Evolutionary conservation across 2,329 filamentous ascomycete genomes (phyloP).

Genomic region (Paecilomyces fulvus): DNA sequence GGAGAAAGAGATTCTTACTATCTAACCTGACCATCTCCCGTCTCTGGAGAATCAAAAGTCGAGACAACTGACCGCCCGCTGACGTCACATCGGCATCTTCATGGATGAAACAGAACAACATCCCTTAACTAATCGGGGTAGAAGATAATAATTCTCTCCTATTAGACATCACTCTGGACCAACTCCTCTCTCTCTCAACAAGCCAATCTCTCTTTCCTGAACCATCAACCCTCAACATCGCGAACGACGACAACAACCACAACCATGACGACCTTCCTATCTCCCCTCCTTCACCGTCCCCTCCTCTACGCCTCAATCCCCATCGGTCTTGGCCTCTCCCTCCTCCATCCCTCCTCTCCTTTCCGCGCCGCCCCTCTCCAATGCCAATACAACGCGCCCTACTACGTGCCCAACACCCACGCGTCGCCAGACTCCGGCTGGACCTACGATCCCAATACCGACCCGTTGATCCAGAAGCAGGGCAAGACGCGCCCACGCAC

Average conservation of each 20-base stretch:
- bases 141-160: not conserved
- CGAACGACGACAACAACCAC: not conserved
- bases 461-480: constrained; percentile 18
- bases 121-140: constrained; percentile 4
- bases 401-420: constrained; percentile 11
- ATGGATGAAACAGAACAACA: constrained; percentile 1
- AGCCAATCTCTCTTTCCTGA: constrained; percentile 1
- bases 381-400: constrained; percentile 28
- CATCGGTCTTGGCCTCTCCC: constrained; percentile 24
- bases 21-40: not conserved
- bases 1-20: too few species aligned
- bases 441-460: constrained; percentile 14
- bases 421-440: constrained; percentile 15
- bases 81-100: constrained; percentile 7
- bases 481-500: constrained; percentile 9
- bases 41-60: not conserved
- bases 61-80: constrained; percentile 5
- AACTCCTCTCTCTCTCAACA: not conserved
- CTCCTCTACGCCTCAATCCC: constrained; percentile 17
- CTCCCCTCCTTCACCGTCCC: constrained; percentile 8
- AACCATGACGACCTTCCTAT: not conserved
- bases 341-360: constrained; percentile 26
- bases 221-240: not conserved
- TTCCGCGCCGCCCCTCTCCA: constrained; percentile 26
- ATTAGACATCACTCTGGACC: not conserved